These are phyloP conservation scores for Botryotinia convoluta DNA, from an alignment of 2,329 filamentous ascomycete species.

Conservation along the genomic window DNA sequence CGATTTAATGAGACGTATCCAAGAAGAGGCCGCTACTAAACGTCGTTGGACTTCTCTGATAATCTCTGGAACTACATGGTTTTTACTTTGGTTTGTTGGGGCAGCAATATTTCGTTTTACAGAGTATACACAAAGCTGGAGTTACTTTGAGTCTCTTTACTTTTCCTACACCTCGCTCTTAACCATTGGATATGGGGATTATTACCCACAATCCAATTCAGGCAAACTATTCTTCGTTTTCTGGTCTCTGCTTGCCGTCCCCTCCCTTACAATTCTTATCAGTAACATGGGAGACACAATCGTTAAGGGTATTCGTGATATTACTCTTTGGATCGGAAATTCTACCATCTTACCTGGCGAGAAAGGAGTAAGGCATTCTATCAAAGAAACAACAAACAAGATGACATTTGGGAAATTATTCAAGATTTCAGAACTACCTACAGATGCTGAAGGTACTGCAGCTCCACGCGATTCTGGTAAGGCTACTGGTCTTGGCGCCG, in stretches of 20 bases:
- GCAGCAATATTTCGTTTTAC: constrained; percentile 66
- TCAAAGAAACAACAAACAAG: constrained; percentile 45
- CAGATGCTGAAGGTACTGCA: constrained; percentile 43
- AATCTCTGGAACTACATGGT: constrained; percentile 66
- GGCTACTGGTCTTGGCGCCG: constrained; percentile 20
- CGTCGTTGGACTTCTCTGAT: constrained; percentile 73
- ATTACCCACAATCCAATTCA: constrained; percentile 71
- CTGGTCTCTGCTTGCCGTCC: constrained; percentile 82
- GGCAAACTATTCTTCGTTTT: constrained; percentile 89
- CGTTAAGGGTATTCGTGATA: constrained; percentile 58
- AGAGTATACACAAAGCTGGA: constrained; percentile 56
- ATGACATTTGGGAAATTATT: constrained; percentile 48
- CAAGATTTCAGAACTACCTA: constrained; percentile 42
- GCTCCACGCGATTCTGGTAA: constrained; percentile 28
- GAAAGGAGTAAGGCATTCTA: constrained; percentile 45
- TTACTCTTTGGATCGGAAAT: constrained; percentile 55
- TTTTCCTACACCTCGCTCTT: constrained; percentile 81
- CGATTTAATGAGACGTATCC: constrained; percentile 77
- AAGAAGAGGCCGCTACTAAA: constrained; percentile 60
- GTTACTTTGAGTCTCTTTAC: constrained; percentile 79
- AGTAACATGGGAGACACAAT: constrained; percentile 82
- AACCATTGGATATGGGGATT: constrained; percentile 85
- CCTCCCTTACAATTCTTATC: constrained; percentile 84
- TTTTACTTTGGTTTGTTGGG: constrained; percentile 76
- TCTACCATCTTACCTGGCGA: constrained; percentile 62